A percentile compares a stretch with the other conserved stretches of the same genome.
Conservation (phyloP, 2,329 filamentous ascomycete genomes). For the Boeremia lycopersici region DNA sequence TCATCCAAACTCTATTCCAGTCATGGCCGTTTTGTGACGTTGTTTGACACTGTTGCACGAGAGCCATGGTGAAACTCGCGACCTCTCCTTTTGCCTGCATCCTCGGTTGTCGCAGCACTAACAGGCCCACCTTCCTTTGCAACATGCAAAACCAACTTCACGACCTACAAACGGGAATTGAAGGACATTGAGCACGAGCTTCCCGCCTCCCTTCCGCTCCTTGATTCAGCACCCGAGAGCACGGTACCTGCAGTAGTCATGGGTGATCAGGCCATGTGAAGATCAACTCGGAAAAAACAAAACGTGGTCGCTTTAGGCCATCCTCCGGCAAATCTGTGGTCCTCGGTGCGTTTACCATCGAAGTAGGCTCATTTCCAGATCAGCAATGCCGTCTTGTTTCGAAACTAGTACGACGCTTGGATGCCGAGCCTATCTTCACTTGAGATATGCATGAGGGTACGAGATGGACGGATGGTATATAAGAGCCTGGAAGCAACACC, state of each 20-base stretch:
- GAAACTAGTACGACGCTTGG: conserved; percentile 12
- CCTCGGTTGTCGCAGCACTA: conserved; percentile 9
- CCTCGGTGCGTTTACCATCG: neutral
- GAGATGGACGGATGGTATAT: neutral
- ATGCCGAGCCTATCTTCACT: neutral
- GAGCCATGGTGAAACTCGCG: conserved; percentile 11
- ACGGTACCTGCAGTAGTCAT: neutral
- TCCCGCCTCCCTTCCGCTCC: neutral
- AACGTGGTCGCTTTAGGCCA: neutral
- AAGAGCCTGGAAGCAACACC: neutral
- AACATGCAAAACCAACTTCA: conserved; percentile 2
- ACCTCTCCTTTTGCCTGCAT: conserved; percentile 4
- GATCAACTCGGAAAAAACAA: conserved; percentile 1
- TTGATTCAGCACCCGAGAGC: neutral
- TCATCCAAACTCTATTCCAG: neutral
- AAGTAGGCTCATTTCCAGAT: conserved; percentile 11
- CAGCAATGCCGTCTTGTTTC: conserved; percentile 18
- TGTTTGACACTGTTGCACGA: conserved; percentile 14
- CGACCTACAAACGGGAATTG: conserved; percentile 3
- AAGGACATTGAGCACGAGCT: conserved; percentile 5
- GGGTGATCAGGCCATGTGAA: neutral
- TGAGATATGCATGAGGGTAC: neutral
- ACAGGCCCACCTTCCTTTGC: conserved; percentile 4
- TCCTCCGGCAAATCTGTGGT: neutral
- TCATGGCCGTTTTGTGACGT: conserved; percentile 4